Conservation (phyloP, 192 early-diverging fungal species). For the Coemansia sp. region DNA sequence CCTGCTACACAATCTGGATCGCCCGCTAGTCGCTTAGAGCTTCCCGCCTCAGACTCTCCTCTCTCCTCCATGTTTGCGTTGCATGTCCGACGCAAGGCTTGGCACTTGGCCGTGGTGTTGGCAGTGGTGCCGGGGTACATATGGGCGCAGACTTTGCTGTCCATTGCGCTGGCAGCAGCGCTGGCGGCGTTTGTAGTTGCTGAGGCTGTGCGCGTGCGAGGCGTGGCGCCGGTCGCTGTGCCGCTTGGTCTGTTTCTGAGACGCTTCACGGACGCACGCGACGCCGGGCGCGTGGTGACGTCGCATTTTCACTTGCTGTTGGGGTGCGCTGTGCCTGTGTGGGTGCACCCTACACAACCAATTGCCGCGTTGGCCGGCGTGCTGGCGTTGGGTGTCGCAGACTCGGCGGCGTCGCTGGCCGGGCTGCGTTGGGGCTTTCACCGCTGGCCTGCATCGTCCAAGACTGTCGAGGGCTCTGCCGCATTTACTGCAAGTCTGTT, state of each 20-base stretch:
- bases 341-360: conserved; percentile 64
- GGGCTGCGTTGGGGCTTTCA: conserved; percentile 71
- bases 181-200: conserved; percentile 67
- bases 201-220: conserved; percentile 79
- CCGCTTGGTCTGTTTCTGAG: conserved; percentile 69
- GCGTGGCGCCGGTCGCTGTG: conserved; percentile 64
- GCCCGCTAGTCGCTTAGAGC: not conserved
- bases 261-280: conserved; percentile 82
- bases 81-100: conserved; percentile 81
- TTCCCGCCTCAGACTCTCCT: too few relatives aligned
- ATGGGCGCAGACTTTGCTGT: conserved; percentile 64
- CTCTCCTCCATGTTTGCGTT: conserved; percentile 30
- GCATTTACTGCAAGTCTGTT: conserved; percentile 75
- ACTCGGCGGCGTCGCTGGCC: conserved; percentile 83
- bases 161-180: conserved; percentile 79
- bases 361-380: conserved; percentile 70
- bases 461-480: conserved; percentile 81
- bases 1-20: not conserved
- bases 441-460: conserved; percentile 73
- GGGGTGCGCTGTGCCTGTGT: conserved; percentile 89
- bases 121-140: conserved; percentile 85
- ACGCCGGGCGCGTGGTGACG: conserved; percentile 78
- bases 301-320: conserved; percentile 87
- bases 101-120: conserved; percentile 75
- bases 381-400: conserved; percentile 85